phyloP scores from a whole-genome alignment of 208 protist genomes.

The Tetramitus jugosus region DNA sequence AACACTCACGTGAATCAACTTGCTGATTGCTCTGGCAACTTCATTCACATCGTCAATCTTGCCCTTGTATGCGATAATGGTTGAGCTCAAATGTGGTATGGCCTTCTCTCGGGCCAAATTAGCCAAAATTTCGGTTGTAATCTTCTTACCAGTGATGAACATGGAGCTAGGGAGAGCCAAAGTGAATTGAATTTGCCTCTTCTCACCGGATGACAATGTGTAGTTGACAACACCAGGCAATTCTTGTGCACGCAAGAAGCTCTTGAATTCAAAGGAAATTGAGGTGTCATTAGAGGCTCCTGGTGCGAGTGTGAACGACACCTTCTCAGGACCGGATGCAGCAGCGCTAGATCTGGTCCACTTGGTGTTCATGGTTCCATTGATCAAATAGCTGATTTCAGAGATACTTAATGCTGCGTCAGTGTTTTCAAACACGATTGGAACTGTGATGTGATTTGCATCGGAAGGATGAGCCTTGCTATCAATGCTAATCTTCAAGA shows the following conservation, averaged over 20 bases:
- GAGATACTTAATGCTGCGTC: not conserved
- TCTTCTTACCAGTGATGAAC: not conserved
- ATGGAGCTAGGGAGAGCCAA: not conserved
- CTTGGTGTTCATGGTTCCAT: conserved; percentile 11
- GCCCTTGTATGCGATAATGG: not conserved
- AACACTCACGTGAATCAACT: not conserved
- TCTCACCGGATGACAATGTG: not conserved
- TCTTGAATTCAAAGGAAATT: not conserved
- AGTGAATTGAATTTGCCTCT: not conserved
- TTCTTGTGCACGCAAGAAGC: not conserved
- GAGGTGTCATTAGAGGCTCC: too few relatives aligned
- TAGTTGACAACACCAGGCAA: not conserved
- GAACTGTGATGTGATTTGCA: not conserved
- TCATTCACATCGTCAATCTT: not conserved
- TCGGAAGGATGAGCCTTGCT: not conserved
- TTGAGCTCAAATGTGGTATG: not conserved
- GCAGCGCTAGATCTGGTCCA: not conserved
- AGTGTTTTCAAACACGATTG: not conserved
- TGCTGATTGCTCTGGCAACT: not conserved
- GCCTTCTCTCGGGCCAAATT: not conserved
- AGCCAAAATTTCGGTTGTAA: not conserved
- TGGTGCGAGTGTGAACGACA: not conserved
- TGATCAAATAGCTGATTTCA: not conserved
- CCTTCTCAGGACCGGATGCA: not conserved
- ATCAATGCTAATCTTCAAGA: not conserved